Base-by-base conservation (phyloP, 345 rosid genomes). In the Bruguiera sexangula region DNA sequence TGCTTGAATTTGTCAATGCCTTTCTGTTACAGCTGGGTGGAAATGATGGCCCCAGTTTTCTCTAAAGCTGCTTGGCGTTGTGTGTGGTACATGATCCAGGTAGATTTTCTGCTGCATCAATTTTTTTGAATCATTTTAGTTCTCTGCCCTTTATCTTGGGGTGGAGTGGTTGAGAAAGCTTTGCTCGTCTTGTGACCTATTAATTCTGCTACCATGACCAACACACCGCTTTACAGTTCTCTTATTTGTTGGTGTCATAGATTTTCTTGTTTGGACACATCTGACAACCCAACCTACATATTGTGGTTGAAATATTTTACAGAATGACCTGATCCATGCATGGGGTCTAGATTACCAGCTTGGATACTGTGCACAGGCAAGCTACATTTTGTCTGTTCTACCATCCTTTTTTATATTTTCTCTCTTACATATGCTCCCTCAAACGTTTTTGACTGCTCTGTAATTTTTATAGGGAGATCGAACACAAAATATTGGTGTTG, bases 21-120 rank as follows among this genome's bases (percentile, higher is more conserved):
- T 43, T 43, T n/a, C 30, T 75, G 37, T 73, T 71, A 6, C 79
- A 88, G 92, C 76, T 88, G 89, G 89, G 84, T 88, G 39, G 92
- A 88, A 75, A 84, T 88, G 93, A 88, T 88, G 93, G 90, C 93
- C 51, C 88, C 90, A 4, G 93, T 88, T 69, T 88, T 88, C 85
- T 86, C 93, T 0, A 84, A 79, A 72, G 85, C 80, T 69, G 83
- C 93, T 5, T 88, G 93, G 93, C 90, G 84, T 29, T 88, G 93
- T 64, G 88, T 80, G 22, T 88, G 93, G 91, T 82, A 86, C 67
- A 79, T 88, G 93, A 86, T 88, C 67, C 93, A 88, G 88, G 93
- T 86, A 34, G 16, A 43, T 43, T 43, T 43, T 43, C 18, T 3
- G 50, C 5, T 43, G 50, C 18, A 43, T 43, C 5, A 43, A 11